Evolutionary conservation across 176 grass and related monocot genomes (phyloP).

Genomic region (Oryza glumipatula): DNA sequence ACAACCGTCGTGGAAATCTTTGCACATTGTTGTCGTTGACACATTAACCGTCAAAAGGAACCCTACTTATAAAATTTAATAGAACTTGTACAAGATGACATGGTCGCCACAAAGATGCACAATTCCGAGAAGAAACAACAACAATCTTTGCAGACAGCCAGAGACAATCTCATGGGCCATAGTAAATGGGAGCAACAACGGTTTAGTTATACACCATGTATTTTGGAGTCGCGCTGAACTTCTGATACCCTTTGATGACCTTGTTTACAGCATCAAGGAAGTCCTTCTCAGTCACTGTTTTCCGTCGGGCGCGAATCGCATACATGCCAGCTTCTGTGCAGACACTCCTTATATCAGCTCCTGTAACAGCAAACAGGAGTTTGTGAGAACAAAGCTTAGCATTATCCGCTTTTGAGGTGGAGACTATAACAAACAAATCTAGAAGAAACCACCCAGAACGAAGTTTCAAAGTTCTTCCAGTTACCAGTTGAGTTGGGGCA

Average conservation of each 20-base stretch:
- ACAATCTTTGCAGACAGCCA: too few relatives aligned
- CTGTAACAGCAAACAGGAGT: constrained; percentile 31
- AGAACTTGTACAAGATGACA: too few relatives aligned
- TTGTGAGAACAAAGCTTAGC: neutral
- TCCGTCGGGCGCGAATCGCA: constrained; percentile 82
- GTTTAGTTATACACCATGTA: constrained; percentile 90
- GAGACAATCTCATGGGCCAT: neutral
- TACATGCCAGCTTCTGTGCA: constrained; percentile 96
- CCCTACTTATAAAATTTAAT: too few relatives aligned
- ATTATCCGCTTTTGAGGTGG: neutral
- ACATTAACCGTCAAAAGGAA: too few relatives aligned
- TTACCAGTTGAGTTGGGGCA: constrained; percentile 94
- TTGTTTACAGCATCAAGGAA: constrained; percentile 91
- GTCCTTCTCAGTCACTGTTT: constrained; percentile 91
- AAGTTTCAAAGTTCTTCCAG: neutral
- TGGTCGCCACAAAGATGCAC: too few relatives aligned
- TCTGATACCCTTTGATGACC: constrained; percentile 95
- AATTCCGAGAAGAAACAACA: too few relatives aligned
- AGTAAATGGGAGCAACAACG: too few relatives aligned
- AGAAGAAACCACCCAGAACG: neutral
- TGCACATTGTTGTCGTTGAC: too few relatives aligned
- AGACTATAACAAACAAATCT: neutral
- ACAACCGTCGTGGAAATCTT: too few relatives aligned
- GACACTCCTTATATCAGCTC: constrained; percentile 87
- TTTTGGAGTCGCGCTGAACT: constrained; percentile 87